A percentile compares a stretch with the other conserved stretches of the same genome.
phyloP scores from a whole-genome alignment of 2,329 filamentous ascomycete species.

The Paracoccidioides brasiliensis region DNA sequence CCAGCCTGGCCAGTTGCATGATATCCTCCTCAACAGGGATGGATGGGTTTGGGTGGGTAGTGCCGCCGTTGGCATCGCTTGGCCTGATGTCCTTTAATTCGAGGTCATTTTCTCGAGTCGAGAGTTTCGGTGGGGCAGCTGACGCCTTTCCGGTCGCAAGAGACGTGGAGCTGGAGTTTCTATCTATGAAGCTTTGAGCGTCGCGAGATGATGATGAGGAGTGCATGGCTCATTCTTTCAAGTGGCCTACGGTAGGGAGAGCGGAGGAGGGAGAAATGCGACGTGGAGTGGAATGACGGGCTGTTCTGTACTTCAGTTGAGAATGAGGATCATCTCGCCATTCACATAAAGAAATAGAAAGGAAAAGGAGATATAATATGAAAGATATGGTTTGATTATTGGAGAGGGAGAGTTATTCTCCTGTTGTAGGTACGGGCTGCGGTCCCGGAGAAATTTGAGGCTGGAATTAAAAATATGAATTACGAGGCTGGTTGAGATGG shows the following conservation, averaged over 20 bases:
- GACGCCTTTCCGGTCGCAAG: conserved; percentile 20
- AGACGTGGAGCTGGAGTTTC: conserved; percentile 16
- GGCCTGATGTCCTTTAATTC: conserved; percentile 28
- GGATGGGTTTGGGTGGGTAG: conserved; percentile 16
- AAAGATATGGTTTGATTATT: too few species aligned
- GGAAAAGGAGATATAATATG: background rate
- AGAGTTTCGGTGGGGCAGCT: conserved; percentile 21
- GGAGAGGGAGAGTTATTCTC: too few species aligned
- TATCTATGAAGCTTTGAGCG: conserved; percentile 10
- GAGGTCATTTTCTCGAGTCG: conserved; percentile 20
- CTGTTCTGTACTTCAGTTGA: background rate
- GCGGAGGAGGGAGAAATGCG: background rate
- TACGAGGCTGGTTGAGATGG: too few species aligned
- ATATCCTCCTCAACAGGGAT: conserved; percentile 57
- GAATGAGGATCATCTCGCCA: background rate
- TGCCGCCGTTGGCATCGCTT: conserved; percentile 15
- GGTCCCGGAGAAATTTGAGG: too few species aligned
- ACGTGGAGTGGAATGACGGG: background rate
- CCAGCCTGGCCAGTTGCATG: conserved; percentile 86
- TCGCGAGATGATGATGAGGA: conserved; percentile 14
- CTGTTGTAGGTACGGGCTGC: too few species aligned
- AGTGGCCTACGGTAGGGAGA: background rate
- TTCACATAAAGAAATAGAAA: background rate
- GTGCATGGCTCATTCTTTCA: conserved; percentile 14
- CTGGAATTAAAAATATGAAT: too few species aligned